Base-by-base conservation (phyloP, 495 filamentous ascomycete species). In the Viridothelium virens region DNA sequence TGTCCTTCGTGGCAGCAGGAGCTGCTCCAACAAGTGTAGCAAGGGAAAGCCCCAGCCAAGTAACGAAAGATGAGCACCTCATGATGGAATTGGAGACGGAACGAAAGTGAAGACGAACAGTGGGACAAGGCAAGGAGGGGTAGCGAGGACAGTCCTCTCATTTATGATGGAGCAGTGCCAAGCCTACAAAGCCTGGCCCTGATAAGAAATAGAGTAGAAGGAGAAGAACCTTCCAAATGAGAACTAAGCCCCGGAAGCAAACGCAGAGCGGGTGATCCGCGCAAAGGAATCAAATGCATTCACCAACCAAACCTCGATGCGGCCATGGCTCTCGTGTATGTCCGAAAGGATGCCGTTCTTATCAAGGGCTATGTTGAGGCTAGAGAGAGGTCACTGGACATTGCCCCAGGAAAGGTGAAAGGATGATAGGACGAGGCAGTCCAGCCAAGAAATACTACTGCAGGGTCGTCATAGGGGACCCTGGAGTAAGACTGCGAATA, bases 31-130 rank as follows among this genome's bases (percentile, higher is more conserved):
- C 53, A 31, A 59, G 31, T 36, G 53, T 59, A 33, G 53, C 7
- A 7, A 59, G 53, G 53, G 53, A 59, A 10, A 59, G 31, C 25
- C 53, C 53, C 53, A 59, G 36, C 5, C 33, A 31, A 59, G 53
- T 36, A 59, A 59, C 7, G 53, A 59, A 31, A 59, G 53, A 59
- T 36, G 53, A 59, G 53, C 25, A 59, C 53, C 53, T 6, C 53
- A 59, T 59, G 6, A 4, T 59, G 53, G 36, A 31, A 36, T 33
- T 59, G 5, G 53, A 9, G 31, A 59, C 10, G 53, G 18, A 7
- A 59, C 6, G 53, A 14, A 59, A 59, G 36, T 9, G 3, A 31
- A 59, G 31, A 59, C 10, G 18, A 36, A 14, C 31, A 34, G 14
- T 3, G 36, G 7, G 5, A 3, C 18, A 10, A 59, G 36, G 53